These are phyloP conservation scores for Diplodia corticola DNA, from an alignment of 2,329 filamentous ascomycete genomes.

Conservation along the genomic window DNA sequence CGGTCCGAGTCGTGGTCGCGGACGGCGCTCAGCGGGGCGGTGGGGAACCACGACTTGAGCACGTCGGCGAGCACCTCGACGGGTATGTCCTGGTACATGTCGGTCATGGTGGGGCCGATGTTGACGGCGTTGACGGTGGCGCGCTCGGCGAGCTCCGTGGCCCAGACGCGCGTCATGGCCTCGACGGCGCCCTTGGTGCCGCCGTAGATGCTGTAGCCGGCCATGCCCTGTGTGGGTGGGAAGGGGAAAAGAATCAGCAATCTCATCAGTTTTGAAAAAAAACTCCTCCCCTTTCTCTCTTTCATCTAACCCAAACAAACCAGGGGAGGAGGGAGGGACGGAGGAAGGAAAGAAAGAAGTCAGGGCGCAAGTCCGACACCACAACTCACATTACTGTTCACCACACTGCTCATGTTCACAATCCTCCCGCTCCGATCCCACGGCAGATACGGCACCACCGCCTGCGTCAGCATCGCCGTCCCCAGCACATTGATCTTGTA, in stretches of 20 bases:
- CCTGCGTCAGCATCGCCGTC: constrained; percentile 17
- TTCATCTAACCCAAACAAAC: too few species aligned
- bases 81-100: constrained; percentile 20
- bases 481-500: constrained; percentile 24
- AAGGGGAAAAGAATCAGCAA: neutral
- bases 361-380: too few species aligned
- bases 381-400: neutral
- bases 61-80: neutral
- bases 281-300: neutral
- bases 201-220: constrained; percentile 12
- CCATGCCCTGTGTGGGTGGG: neutral
- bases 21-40: neutral
- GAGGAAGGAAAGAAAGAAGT: too few species aligned
- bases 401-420: constrained; percentile 17
- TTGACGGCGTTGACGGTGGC: constrained; percentile 24
- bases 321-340: too few species aligned
- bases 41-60: constrained; percentile 12
- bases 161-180: constrained; percentile 22
- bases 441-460: constrained; percentile 15
- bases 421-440: constrained; percentile 15
- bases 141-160: constrained; percentile 19
- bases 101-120: constrained; percentile 23
- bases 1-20: neutral
- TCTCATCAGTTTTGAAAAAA: too few species aligned
- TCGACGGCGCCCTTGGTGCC: constrained; percentile 23